A percentile compares a stretch with the other conserved stretches of the same genome.
These are phyloP conservation scores for Pichia ethanolica DNA, from an alignment of 805 yeast species.

Conservation along the genomic window DNA sequence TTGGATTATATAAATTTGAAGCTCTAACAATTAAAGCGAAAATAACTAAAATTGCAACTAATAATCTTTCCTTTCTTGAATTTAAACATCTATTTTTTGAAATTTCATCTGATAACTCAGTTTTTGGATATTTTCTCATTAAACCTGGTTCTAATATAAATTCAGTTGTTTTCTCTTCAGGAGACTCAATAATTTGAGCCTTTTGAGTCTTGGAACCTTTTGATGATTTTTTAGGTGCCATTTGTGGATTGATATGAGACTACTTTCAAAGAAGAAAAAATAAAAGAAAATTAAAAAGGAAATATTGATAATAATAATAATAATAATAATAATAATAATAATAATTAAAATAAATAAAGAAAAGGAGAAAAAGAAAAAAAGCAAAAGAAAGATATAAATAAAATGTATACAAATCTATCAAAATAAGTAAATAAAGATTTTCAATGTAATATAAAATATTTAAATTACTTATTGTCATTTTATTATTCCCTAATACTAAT, in stretches of 20 bases:
- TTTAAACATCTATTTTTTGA: constrained; percentile 34
- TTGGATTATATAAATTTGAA: constrained; percentile 54
- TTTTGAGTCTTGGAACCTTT: constrained; percentile 4
- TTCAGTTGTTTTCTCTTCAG: constrained; percentile 30
- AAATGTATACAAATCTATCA: too few species aligned
- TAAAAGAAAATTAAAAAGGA: not conserved
- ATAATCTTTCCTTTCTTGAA: constrained; percentile 31
- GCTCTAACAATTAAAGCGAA: constrained; percentile 56
- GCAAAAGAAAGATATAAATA: too few species aligned
- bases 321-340: not conserved
- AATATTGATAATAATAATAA: not conserved
- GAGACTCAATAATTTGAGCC: not conserved
- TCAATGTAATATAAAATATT: too few species aligned
- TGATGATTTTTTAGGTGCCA: constrained; percentile 19
- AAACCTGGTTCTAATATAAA: constrained; percentile 43
- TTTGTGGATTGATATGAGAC: constrained; percentile 4
- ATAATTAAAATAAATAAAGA: too few species aligned
- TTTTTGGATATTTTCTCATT: constrained; percentile 45
- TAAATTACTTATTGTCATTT: too few species aligned
- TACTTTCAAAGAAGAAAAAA: not conserved
- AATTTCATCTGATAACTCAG: constrained; percentile 40
- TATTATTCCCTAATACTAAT: too few species aligned
- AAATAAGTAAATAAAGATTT: too few species aligned
- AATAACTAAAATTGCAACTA: constrained; percentile 33
- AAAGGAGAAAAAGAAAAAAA: too few species aligned